Base-by-base conservation (phyloP, 768 basidiomycete species). In the Russula olivacea region DNA sequence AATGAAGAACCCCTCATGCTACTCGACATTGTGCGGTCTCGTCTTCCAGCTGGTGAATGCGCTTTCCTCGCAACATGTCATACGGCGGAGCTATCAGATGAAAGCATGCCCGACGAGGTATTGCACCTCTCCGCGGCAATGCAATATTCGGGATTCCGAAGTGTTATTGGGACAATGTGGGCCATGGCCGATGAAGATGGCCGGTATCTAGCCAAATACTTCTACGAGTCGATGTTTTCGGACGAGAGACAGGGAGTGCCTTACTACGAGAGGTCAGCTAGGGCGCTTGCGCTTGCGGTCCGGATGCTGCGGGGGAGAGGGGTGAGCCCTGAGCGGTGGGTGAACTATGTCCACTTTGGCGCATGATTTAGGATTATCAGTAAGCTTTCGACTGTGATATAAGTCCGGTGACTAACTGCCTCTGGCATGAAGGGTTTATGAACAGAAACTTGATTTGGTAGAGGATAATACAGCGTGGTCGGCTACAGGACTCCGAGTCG, bases 31-130 rank as follows among this genome's bases (percentile, higher is more conserved):
- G 32, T 43, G 8, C 32, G 49, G 11, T 55, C 64, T 23, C 55
- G 19, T 30, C 50, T 65, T 30, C 60, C 64, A 0, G 19, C 32
- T 10, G 66, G 55, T 0, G 62, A 64, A 25, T 58, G 63, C 2
- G 66, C 66, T 0, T 36, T 66, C 14, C 62, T 66, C 8, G 41
- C 66, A 21, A 55, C 58, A 10, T 66, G 66, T 25, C 58, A 64
- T 21, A 64, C 54, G 11, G 62, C 62, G 1, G 55, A 53, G 2
- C 38, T 45, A 5, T 52, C 54, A 2, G 56, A 41, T 1, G 21
- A 47, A 8, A 52, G 32, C 21, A 30, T 55, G 3, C 21, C 61
- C 0, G 66, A 66, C 17, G 65, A 68, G 54, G 61, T 17, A 12
- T 28, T 68, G 38, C 56, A 57, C 28, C 66, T 68, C 10, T 49